Percentiles rank a stretch among this genome's conserved stretches.
These are phyloP conservation scores for Zymoseptoria tritici DNA, from an alignment of 2,329 filamentous ascomycete genomes.

Conservation along the genomic window DNA sequence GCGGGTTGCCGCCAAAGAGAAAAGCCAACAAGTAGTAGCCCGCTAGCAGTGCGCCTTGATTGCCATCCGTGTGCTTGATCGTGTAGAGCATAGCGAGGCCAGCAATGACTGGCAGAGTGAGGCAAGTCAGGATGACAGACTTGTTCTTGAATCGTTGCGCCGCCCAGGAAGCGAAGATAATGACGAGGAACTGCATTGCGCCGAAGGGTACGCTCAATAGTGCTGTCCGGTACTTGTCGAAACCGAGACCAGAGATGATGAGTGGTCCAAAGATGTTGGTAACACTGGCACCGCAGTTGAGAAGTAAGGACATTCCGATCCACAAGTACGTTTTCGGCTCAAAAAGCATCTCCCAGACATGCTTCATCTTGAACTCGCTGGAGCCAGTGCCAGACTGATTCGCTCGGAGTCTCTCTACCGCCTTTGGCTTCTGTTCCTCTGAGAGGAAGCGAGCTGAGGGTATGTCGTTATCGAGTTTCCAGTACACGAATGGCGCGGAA, in stretches of 20 bases:
- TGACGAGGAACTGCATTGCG: constrained; percentile 52
- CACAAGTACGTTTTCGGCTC: constrained; percentile 51
- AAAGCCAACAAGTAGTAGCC: constrained; percentile 62
- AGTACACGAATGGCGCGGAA: constrained; percentile 53
- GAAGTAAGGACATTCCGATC: constrained; percentile 52
- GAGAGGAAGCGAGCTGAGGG: constrained; percentile 44
- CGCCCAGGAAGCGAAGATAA: constrained; percentile 52
- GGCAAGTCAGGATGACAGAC: constrained; percentile 45
- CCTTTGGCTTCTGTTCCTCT: constrained; percentile 40
- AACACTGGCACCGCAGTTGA: constrained; percentile 58
- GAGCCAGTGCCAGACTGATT: constrained; percentile 43
- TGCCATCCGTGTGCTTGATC: constrained; percentile 38
- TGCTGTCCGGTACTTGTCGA: constrained; percentile 50
- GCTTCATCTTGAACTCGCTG: constrained; percentile 40
- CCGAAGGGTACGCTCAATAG: constrained; percentile 63
- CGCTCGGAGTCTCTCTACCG: constrained; percentile 43
- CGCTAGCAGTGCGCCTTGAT: constrained; percentile 45
- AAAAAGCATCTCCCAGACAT: constrained; percentile 36
- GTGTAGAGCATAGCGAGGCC: constrained; percentile 53
- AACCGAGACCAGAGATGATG: constrained; percentile 53
- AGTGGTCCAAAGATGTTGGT: constrained; percentile 59
- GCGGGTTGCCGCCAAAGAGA: constrained; percentile 57
- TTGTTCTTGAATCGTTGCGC: constrained; percentile 53
- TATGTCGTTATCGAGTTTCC: constrained; percentile 54
- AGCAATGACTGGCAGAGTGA: constrained; percentile 54